These are phyloP conservation scores for Bidens hawaiensis DNA, from an alignment of 140 eudicot genomes.

Conservation along the genomic window DNA sequence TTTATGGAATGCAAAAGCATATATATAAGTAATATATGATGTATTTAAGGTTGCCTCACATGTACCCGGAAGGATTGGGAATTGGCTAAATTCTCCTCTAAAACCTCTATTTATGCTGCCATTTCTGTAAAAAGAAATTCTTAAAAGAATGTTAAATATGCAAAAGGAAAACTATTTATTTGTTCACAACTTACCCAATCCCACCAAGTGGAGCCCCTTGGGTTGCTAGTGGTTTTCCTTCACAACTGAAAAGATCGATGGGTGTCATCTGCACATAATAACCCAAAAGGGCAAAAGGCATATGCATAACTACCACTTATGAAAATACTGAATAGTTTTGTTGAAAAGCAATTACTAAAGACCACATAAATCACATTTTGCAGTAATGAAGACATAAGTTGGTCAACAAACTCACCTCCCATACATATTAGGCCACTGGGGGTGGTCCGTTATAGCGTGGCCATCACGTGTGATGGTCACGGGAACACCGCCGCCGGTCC, in stretches of 20 bases:
- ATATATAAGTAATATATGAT: no score
- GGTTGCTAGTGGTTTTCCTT: slow-evolving; percentile 79
- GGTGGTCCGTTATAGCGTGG: no score
- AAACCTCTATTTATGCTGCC: slow-evolving; percentile 97
- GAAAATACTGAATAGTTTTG: background rate
- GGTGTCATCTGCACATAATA: slow-evolving; percentile 78
- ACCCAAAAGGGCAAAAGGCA: slow-evolving; percentile 1
- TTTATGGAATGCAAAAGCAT: no score
- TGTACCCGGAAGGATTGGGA: slow-evolving; percentile 88
- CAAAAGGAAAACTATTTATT: background rate
- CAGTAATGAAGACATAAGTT: background rate
- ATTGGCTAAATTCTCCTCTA: slow-evolving; percentile 91
- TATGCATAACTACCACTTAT: background rate
- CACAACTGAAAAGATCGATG: slow-evolving; percentile 83
- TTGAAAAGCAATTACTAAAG: background rate
- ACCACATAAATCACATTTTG: background rate
- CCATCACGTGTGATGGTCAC: no score
- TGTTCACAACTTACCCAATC: slow-evolving; percentile 71
- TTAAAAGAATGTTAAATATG: slow-evolving; percentile 11
- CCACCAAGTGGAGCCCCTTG: slow-evolving; percentile 98
- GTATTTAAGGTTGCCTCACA: slow-evolving; percentile 57
- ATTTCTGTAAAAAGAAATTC: slow-evolving; percentile 48
- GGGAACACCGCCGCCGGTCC: no score
- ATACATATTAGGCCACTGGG: no score
- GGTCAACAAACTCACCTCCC: background rate